Percentiles rank a stretch among this genome's conserved stretches.
Conservation (phyloP, 345 rosid genomes). For the Eucalyptus microcorys region DNA sequence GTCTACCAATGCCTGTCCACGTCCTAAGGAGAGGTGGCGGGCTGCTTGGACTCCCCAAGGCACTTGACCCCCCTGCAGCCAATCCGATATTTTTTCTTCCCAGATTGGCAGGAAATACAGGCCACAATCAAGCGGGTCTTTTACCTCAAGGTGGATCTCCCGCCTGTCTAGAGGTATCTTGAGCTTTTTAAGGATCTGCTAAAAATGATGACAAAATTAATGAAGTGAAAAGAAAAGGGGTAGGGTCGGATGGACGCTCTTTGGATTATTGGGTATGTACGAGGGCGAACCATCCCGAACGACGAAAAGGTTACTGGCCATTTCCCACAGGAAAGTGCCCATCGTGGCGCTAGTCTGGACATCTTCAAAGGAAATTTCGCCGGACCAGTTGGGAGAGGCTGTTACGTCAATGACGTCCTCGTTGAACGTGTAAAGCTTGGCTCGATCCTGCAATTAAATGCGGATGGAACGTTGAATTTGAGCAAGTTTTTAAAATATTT, state of each 20-base stretch:
- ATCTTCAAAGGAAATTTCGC: not conserved
- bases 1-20: too few relatives aligned
- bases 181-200: too few relatives aligned
- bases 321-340: not conserved
- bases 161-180: too few relatives aligned
- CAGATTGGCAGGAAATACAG: too few relatives aligned
- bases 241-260: not conserved
- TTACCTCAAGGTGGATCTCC: too few relatives aligned
- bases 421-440: not conserved
- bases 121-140: too few relatives aligned
- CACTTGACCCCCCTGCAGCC: too few relatives aligned
- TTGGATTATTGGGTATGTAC: not conserved
- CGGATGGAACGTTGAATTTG: too few relatives aligned
- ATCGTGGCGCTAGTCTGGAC: not conserved
- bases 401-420: not conserved
- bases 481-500: too few relatives aligned
- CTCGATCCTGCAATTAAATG: not conserved
- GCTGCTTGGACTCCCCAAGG: too few relatives aligned
- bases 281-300: not conserved
- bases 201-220: not conserved
- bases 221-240: not conserved
- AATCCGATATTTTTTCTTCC: too few relatives aligned
- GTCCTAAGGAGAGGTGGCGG: too few relatives aligned
- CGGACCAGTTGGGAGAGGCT: not conserved
- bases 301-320: not conserved